These are phyloP conservation scores for Solanum hybrid DNA, from an alignment of 305 asterid genomes.

Conservation along the genomic window DNA sequence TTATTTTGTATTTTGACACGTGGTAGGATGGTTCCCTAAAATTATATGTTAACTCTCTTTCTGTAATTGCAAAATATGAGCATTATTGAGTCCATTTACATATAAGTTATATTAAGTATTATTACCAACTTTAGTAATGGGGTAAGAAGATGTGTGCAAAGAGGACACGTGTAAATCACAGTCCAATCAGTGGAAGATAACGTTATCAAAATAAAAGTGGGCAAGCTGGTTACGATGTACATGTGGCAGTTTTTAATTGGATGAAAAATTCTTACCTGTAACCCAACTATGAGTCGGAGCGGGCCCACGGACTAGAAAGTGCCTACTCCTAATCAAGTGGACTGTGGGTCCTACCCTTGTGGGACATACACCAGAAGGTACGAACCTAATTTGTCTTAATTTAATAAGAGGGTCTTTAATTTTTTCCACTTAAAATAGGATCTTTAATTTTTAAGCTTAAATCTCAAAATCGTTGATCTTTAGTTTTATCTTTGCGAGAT, in stretches of 20 bases:
- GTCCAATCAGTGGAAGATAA: slow-evolving; percentile 36
- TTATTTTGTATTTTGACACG: not conserved
- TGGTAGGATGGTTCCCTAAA: not conserved
- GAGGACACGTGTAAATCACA: slow-evolving; percentile 28
- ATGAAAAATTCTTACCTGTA: not conserved
- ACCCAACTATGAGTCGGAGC: not conserved
- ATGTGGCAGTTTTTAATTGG: slow-evolving; percentile 13
- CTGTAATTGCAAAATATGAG: not conserved
- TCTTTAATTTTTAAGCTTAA: too few relatives aligned
- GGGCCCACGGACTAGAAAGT: not conserved
- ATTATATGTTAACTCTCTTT: not conserved
- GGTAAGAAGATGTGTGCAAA: not conserved
- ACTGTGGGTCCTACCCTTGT: not conserved
- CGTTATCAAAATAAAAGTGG: slow-evolving; percentile 30
- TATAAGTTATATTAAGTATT: too few relatives aligned
- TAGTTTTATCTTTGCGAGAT: not conserved
- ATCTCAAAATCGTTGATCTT: too few relatives aligned
- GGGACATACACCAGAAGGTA: not conserved
- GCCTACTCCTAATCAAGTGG: not conserved
- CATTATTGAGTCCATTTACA: not conserved
- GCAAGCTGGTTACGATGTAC: slow-evolving; percentile 5
- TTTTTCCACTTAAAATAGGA: not conserved
- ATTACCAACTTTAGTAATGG: not conserved
- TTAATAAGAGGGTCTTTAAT: not conserved
- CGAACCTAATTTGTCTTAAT: not conserved